Evolutionary conservation across 805 yeast species (phyloP).

Genomic region (Debaryomyces prosopidis): DNA sequence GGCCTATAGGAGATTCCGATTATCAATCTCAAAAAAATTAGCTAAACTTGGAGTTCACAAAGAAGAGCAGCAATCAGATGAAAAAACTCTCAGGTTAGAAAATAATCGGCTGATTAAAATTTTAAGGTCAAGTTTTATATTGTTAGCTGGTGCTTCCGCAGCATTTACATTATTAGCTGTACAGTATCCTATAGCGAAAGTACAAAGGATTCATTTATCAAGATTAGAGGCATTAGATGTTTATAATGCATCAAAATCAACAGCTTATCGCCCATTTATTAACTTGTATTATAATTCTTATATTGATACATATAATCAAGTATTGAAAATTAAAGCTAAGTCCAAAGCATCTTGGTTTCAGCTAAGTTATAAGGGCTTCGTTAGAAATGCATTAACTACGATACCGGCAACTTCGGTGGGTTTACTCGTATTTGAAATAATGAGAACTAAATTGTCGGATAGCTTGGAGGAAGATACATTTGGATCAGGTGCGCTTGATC

Average conservation of each 20-base stretch:
- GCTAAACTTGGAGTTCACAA: constrained; percentile 11
- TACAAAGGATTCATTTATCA: constrained; percentile 77
- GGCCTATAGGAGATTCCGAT: constrained; percentile 42
- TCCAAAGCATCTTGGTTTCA: constrained; percentile 57
- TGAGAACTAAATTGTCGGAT: constrained; percentile 52
- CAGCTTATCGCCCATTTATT: constrained; percentile 31
- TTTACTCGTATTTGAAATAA: constrained; percentile 76
- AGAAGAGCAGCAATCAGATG: constrained; percentile 16
- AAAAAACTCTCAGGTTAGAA: constrained; percentile 26
- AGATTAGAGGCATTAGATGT: constrained; percentile 80
- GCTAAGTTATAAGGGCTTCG: constrained; percentile 79
- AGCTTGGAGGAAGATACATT: constrained; percentile 22
- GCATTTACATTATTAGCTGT: constrained; percentile 73
- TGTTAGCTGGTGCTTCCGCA: constrained; percentile 86
- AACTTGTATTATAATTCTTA: constrained; percentile 73
- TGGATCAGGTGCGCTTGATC: not conserved
- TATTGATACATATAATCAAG: constrained; percentile 68
- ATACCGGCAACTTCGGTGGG: constrained; percentile 92
- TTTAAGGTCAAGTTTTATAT: constrained; percentile 66
- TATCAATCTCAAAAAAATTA: constrained; percentile 12
- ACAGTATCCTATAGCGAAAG: constrained; percentile 78
- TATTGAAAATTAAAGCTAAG: constrained; percentile 52
- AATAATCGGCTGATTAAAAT: constrained; percentile 44
- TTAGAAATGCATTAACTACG: constrained; percentile 66
- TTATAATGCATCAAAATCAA: constrained; percentile 39